These are phyloP conservation scores for Boletellus emodensis DNA, from an alignment of 768 basidiomycete genomes.

Conservation along the genomic window DNA sequence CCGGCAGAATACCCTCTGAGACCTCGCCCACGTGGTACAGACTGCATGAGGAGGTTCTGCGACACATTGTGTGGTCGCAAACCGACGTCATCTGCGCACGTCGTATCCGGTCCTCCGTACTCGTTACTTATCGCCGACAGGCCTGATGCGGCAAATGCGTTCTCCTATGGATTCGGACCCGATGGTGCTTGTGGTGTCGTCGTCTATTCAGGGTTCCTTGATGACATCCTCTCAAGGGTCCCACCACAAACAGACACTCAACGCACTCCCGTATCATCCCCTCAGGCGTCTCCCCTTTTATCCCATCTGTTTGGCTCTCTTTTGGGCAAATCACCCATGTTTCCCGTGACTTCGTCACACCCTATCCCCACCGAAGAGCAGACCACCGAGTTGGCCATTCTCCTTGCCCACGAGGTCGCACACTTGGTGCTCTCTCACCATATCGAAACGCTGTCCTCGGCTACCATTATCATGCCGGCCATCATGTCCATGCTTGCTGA, in stretches of 20 bases:
- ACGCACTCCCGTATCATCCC: conserved; percentile 14
- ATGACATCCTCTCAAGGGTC: conserved; percentile 67
- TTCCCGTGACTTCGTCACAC: conserved; percentile 32
- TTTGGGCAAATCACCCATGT: conserved; percentile 28
- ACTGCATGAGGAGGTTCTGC: conserved; percentile 58
- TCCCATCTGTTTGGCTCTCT: conserved; percentile 46
- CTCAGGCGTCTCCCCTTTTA: conserved; percentile 40
- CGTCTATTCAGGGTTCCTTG: conserved; percentile 89
- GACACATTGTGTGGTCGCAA: conserved; percentile 46
- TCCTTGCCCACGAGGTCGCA: conserved; percentile 90
- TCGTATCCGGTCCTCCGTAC: conserved; percentile 80
- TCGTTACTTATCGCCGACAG: conserved; percentile 86
- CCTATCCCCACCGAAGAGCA: conserved; percentile 73
- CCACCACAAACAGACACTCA: conserved; percentile 21
- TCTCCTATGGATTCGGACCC: conserved; percentile 93
- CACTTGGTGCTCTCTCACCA: conserved; percentile 91
- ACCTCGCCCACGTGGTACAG: conserved; percentile 78
- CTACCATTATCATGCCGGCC: conserved; percentile 77
- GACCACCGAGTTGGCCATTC: conserved; percentile 82
- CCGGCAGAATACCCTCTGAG: conserved; percentile 75
- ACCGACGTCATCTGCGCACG: conserved; percentile 44
- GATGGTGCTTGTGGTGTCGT: conserved; percentile 92
- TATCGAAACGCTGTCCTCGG: conserved; percentile 84
- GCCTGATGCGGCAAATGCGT: conserved; percentile 82
- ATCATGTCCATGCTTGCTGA: conserved; percentile 75